Evolutionary conservation across 75 land plant species (phyloP), one percentile per base, ranked within the genome.

Genomic region (Chamaecyparis obtusa): DNA sequence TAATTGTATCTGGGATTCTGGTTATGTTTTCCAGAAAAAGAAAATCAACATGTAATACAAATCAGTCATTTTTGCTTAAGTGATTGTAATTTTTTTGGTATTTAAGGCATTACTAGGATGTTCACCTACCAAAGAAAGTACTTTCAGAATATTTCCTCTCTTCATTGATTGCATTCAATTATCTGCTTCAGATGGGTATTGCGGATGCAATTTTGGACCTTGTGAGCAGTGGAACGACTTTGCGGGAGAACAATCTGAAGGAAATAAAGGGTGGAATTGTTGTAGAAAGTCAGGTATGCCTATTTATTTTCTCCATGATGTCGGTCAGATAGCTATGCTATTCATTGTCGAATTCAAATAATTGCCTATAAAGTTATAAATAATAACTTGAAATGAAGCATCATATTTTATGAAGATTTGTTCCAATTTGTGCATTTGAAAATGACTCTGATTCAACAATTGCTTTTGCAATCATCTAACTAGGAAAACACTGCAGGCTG

Each of bases 211-310:
- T 98, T 84, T 56, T 98, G 85, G 99, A 98, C 88, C 96, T 98
- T 91, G 99, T 98, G 88, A 97, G 99, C 90, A 98, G 99, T 88
- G 99, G 99, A 84, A 97, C 99, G 60, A 97, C 99, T 35, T 91
- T 98, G 69, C 91, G 96, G 44, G 99, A 97, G 82, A 98, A 98
- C 85, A 97, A 98, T 85, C 87, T 98, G 87, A 98, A 97, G 95
- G 99, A 97, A 95, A 92, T 98, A 86, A 91, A 91, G 85, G 99
- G 94, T 89, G 99, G 99, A 85, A 88, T 88, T 88, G 93, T 98
- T 78, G 84, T 98, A 90, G 90, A 91, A 86, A 98, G 97, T 90
- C 97, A 98, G 96, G 99, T 98, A 83, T 55, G 21, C 80, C 33
- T 16, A 17, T 48, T 81, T 21, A 27, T 64, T 37, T 24, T 79